Conservation (phyloP, 345 rosid genomes). For the Eucalyptus erythrocorys region DNA sequence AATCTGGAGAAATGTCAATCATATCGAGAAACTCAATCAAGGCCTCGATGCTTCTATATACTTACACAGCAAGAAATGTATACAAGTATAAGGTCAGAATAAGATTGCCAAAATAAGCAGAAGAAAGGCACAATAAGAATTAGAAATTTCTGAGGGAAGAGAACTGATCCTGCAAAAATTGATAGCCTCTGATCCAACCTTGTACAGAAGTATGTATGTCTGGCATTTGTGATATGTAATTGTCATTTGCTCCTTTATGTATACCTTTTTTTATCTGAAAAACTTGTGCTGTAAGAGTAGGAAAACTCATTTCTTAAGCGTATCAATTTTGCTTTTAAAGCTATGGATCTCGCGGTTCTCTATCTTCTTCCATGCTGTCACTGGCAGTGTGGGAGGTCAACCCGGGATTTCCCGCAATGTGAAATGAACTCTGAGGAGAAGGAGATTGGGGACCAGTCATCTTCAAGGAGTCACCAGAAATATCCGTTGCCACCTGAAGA, state of each 20-base stretch:
- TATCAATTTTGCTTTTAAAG: slow-evolving; percentile 38
- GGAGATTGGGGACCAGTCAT: slow-evolving; percentile 42
- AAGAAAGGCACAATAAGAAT: background rate
- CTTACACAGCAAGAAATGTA: background rate
- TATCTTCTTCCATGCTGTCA: slow-evolving; percentile 73
- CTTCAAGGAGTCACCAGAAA: slow-evolving; percentile 35
- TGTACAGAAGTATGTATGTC: background rate
- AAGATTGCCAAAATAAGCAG: background rate
- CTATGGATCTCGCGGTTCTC: slow-evolving; percentile 54
- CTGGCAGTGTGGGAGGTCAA: slow-evolving; percentile 39
- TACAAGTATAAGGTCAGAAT: background rate
- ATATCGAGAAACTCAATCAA: background rate
- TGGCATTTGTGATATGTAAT: background rate
- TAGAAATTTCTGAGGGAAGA: background rate
- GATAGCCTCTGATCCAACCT: background rate
- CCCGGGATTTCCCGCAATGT: slow-evolving; percentile 38
- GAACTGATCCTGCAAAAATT: background rate
- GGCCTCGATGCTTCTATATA: background rate
- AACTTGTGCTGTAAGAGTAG: background rate
- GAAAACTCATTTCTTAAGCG: background rate
- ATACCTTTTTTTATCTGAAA: background rate
- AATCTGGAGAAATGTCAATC: background rate
- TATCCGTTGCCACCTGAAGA: slow-evolving; percentile 44
- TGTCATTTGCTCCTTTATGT: background rate
- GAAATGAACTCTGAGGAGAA: slow-evolving; percentile 85